phyloP scores from a whole-genome alignment of 345 rosid genomes.

The Populus alba region DNA sequence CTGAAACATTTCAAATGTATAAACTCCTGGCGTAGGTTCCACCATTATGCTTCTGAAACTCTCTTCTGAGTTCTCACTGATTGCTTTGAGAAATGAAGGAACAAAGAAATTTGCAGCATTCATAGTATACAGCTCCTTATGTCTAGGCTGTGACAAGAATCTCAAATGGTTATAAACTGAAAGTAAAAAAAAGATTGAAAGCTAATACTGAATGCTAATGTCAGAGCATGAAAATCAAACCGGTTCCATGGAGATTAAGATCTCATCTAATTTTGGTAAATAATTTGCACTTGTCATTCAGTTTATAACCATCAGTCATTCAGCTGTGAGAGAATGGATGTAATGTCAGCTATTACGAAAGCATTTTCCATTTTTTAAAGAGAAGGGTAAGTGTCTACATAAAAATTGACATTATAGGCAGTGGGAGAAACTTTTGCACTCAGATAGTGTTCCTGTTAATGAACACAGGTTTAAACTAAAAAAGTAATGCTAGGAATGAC shows the following conservation, averaged over 20 bases:
- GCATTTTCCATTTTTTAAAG: background rate
- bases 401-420: background rate
- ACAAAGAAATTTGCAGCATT: conserved; percentile 54
- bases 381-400: background rate
- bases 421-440: background rate
- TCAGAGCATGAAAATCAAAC: background rate
- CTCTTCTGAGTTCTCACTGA: conserved; percentile 52
- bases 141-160: conserved; percentile 50
- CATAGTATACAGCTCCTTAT: conserved; percentile 57
- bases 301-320: background rate
- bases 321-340: background rate
- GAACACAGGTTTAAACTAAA: background rate
- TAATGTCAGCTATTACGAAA: background rate
- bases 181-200: background rate
- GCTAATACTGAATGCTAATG: background rate
- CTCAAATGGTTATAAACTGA: background rate
- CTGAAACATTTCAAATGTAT: conserved; percentile 70
- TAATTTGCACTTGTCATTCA: background rate
- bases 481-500: background rate
- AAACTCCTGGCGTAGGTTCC: conserved; percentile 64
- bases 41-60: conserved; percentile 54
- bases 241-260: background rate
- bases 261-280: background rate
- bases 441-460: background rate
- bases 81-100: conserved; percentile 75